Base-by-base conservation (phyloP, 1,284 basidiomycete species). In the Ustilago sp. region DNA sequence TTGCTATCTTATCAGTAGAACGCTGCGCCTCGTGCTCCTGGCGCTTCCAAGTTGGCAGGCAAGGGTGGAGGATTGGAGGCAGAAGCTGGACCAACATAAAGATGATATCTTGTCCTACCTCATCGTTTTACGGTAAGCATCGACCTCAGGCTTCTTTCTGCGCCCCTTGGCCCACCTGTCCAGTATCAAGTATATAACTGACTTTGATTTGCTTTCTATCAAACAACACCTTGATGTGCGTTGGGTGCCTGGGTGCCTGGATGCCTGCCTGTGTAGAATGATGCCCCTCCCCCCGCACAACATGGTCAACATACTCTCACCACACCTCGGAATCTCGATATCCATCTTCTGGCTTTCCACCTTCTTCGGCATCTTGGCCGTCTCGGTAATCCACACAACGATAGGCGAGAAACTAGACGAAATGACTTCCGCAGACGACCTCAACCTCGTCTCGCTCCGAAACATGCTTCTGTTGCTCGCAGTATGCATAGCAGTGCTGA, bases 351-450 rank as follows among this genome's bases (percentile, higher is more conserved):
- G 95, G 95, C 87, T 90, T 58, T 93, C 92, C 79, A 95, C 94
- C 0, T 94, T 93, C 86, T 88, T 97, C 38, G 96, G 95, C 35
- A 94, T 98, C 79, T 90, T 95, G 60, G 95, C 95, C 52, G 92
- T 95, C 43, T 91, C 91, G 0, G 92, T 96, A 73, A 98, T 99
- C 82, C 96, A 99, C 86, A 94, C 93, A 0, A 95, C 94, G 13
- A 96, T 99, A 75, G 96, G 96, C 2, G 92, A 93, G 47, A 86
- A 87, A 54, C 89, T 99, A 35, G 95, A 98, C 80, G 91, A 95
- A 74, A 98, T 99, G 94, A 95, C 95, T 4, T 92, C 91, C 45
- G 89, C 95, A 0, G 92, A 91, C 45, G 95, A 98, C 86, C 98
- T 98, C 86, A 91, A 95, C 85, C 89, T 98, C 59, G 90, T 98